phyloP scores from a whole-genome alignment of 1,284 basidiomycete genomes.

The Rhodotorula sp. region DNA sequence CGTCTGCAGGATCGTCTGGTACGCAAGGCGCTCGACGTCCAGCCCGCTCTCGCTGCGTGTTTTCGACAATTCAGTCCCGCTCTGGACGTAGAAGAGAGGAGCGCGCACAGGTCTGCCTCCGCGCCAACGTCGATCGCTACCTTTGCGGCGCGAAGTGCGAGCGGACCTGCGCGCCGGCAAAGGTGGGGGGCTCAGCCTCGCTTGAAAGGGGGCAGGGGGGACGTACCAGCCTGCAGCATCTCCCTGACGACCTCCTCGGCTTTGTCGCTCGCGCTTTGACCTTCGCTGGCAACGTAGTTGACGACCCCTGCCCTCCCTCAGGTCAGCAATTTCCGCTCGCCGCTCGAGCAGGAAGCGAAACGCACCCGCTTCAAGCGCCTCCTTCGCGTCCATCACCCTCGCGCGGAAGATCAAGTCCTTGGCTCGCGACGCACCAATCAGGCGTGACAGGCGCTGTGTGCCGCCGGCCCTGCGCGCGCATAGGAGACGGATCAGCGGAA shows the following conservation, averaged over 20 bases:
- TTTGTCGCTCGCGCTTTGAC: slow-evolving; percentile 64
- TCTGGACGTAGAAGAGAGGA: neutral
- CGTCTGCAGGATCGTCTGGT: slow-evolving; percentile 76
- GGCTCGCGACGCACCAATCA: slow-evolving; percentile 77
- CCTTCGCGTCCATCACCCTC: slow-evolving; percentile 62
- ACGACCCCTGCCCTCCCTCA: slow-evolving; percentile 63
- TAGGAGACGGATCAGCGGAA: neutral
- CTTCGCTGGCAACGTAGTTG: slow-evolving; percentile 69
- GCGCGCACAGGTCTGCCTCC: slow-evolving; percentile 67
- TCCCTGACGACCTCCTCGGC: slow-evolving; percentile 66
- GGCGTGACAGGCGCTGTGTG: slow-evolving; percentile 78
- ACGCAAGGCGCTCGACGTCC: slow-evolving; percentile 83
- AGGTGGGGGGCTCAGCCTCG: too few relatives aligned
- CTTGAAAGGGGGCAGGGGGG: slow-evolving; percentile 6
- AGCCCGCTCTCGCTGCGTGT: slow-evolving; percentile 60
- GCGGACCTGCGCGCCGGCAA: slow-evolving; percentile 63
- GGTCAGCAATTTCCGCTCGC: neutral
- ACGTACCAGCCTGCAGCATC: slow-evolving; percentile 69
- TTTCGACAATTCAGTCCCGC: neutral
- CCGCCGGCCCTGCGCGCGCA: slow-evolving; percentile 67
- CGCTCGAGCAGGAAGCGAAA: slow-evolving; percentile 3
- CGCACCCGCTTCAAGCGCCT: slow-evolving; percentile 76
- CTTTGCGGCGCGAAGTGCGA: slow-evolving; percentile 87
- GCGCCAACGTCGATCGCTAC: slow-evolving; percentile 78
- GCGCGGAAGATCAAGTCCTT: slow-evolving; percentile 87